Conservation (phyloP, 257 asterid genomes). For the Jacaranda mimosifolia region DNA sequence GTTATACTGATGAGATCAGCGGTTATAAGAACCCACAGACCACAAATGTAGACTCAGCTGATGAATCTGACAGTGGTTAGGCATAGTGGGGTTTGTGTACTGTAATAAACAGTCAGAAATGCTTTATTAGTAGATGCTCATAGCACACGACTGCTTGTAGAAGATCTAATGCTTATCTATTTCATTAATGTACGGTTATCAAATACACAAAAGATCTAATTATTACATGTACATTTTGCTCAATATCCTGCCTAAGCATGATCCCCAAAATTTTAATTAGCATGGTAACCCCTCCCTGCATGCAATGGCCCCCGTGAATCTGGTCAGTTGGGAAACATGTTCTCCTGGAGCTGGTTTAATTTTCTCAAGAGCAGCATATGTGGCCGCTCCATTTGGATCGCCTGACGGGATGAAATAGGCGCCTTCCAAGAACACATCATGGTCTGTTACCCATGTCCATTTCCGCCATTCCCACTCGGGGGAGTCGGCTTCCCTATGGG, state of each 20-base stretch:
- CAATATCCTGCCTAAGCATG: no score
- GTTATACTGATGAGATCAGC: constrained; percentile 71
- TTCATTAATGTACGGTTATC: no score
- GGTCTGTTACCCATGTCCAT: constrained; percentile 68
- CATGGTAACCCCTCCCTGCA: constrained; percentile 50
- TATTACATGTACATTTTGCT: background rate
- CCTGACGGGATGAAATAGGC: constrained; percentile 62
- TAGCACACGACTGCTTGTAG: background rate
- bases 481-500: constrained; percentile 46
- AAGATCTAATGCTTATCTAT: no score
- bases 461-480: constrained; percentile 43
- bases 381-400: constrained; percentile 46
- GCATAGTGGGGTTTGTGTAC: background rate
- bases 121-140: background rate
- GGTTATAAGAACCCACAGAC: constrained; percentile 73
- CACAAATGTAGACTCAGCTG: constrained; percentile 49
- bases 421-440: constrained; percentile 57
- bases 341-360: constrained; percentile 46
- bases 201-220: no score
- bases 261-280: constrained; percentile 12
- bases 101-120: background rate
- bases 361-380: constrained; percentile 24
- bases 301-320: constrained; percentile 48
- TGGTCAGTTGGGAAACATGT: constrained; percentile 49
- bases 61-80: constrained; percentile 67